Evolutionary conservation across 257 asterid genomes (phyloP).

Genomic region (Misopates orontium): DNA sequence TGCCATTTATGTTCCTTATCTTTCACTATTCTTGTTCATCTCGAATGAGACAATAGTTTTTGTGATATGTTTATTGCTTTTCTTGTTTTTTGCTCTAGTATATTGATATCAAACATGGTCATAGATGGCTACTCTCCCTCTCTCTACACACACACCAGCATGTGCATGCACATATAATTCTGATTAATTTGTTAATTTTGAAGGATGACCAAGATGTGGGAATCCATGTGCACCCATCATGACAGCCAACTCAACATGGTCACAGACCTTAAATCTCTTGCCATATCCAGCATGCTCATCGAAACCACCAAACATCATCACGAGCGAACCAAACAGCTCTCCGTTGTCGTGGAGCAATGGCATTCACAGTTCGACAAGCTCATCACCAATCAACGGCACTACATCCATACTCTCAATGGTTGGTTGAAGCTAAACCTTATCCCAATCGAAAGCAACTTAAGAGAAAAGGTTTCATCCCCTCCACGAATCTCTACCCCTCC

Average conservation of each 20-base stretch:
- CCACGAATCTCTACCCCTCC: slow-evolving; percentile 60
- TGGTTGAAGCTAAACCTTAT: slow-evolving; percentile 87
- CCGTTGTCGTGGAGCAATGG: slow-evolving; percentile 70
- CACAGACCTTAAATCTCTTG: slow-evolving; percentile 66
- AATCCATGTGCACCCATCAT: slow-evolving; percentile 69
- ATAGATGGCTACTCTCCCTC: no score
- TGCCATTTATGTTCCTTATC: no score
- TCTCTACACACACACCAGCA: background rate
- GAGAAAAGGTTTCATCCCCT: slow-evolving; percentile 72
- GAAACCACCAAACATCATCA: slow-evolving; percentile 85
- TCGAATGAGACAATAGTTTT: background rate
- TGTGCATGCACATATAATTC: background rate
- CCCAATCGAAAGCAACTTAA: slow-evolving; percentile 81
- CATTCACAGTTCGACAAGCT: slow-evolving; percentile 75
- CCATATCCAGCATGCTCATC: slow-evolving; percentile 53
- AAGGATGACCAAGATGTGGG: slow-evolving; percentile 98
- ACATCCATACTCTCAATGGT: slow-evolving; percentile 59
- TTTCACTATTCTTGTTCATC: no score
- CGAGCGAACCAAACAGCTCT: slow-evolving; percentile 76
- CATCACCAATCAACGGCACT: slow-evolving; percentile 58
- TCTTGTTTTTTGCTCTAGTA: background rate
- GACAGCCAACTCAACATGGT: slow-evolving; percentile 67
- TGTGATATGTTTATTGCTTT: background rate
- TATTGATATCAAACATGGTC: background rate
- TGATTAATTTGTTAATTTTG: slow-evolving; percentile 10